phyloP scores from a whole-genome alignment of 305 asterid genomes.

The Fraxinus paxiana region DNA sequence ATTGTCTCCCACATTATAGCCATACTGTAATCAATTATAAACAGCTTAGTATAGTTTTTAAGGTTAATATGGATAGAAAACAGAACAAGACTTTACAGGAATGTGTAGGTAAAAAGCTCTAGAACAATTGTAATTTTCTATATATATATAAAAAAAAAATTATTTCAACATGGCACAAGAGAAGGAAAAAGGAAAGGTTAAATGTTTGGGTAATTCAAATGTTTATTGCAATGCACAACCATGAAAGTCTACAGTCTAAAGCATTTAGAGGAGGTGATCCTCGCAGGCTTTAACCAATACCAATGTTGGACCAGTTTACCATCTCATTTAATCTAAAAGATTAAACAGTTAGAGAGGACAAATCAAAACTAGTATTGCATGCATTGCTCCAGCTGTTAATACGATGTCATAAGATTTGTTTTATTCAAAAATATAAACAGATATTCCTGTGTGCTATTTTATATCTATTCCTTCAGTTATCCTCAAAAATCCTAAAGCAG shows the following conservation, averaged over 20 bases:
- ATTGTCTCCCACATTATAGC: conserved; percentile 89
- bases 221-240: neutral
- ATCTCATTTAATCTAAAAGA: neutral
- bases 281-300: neutral
- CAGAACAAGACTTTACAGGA: neutral
- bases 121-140: neutral
- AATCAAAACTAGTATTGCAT: neutral
- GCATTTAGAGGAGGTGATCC: neutral
- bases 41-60: neutral
- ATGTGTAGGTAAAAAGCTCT: neutral
- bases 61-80: neutral
- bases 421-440: neutral
- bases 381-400: neutral
- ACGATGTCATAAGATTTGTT: neutral
- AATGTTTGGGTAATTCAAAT: neutral
- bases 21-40: conserved; percentile 53
- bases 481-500: neutral
- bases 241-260: neutral
- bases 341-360: neutral
- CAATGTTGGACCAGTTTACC: neutral
- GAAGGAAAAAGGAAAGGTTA: neutral
- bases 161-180: neutral
- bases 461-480: neutral
- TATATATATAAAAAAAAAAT: neutral
- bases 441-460: neutral